These are phyloP conservation scores for Fusarium buharicum DNA, from an alignment of 2,329 filamentous ascomycete species.

Conservation along the genomic window DNA sequence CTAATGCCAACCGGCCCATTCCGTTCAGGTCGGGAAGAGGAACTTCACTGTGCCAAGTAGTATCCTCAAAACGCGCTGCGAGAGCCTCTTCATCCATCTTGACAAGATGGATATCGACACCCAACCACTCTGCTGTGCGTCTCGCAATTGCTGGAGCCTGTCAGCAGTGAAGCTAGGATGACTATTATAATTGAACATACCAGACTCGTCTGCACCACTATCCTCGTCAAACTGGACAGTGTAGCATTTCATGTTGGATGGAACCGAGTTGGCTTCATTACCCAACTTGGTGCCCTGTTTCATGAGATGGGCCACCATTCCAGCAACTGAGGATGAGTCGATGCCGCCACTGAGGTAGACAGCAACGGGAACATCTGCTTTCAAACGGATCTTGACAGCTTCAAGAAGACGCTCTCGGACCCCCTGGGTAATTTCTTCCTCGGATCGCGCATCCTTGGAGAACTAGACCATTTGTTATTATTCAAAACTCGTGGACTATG, in stretches of 20 bases:
- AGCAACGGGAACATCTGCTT: constrained; percentile 10
- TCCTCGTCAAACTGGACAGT: constrained; percentile 7
- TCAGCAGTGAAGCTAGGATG: not conserved
- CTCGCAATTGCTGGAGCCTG: not conserved
- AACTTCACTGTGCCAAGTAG: constrained; percentile 8
- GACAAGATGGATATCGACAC: constrained; percentile 1
- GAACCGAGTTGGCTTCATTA: not conserved
- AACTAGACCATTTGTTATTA: not conserved
- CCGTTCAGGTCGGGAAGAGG: constrained; percentile 3
- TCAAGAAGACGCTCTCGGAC: not conserved
- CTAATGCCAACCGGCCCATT: not conserved
- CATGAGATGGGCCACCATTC: constrained; percentile 8
- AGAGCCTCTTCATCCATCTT: constrained; percentile 12
- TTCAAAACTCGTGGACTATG: not conserved
- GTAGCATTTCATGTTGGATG: constrained; percentile 7
- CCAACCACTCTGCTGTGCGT: constrained; percentile 1
- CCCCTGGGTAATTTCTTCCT: not conserved
- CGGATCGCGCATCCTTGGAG: not conserved
- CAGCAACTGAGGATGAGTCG: constrained; percentile 1
- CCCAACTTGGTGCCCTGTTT: constrained; percentile 6
- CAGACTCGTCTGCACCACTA: constrained; percentile 1
- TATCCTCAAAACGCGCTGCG: not conserved
- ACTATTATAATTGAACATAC: not conserved
- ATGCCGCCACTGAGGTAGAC: constrained; percentile 8
- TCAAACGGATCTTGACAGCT: constrained; percentile 1